A percentile compares a stretch with the other conserved stretches of the same genome.
Conservation (phyloP, 257 asterid species). For the Ophiorrhiza pumila region DNA sequence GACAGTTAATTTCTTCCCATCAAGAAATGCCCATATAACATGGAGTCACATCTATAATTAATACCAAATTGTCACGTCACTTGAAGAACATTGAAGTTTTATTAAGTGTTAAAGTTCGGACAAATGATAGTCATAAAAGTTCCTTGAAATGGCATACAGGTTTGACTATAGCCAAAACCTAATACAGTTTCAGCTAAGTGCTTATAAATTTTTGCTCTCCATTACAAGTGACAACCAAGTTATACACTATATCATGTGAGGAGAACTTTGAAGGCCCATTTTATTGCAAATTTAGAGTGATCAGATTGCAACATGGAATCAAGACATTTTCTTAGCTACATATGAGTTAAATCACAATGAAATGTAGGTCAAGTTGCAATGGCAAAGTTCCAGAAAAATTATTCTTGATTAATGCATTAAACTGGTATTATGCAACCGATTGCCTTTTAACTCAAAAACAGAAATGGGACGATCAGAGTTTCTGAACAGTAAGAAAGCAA, state of each 20-base stretch:
- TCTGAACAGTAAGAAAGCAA: background rate
- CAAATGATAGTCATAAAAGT: background rate
- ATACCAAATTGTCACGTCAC: background rate
- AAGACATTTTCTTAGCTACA: background rate
- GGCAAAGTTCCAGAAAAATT: background rate
- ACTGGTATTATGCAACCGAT: background rate
- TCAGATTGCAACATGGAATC: background rate
- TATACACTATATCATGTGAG: no score
- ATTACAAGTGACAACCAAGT: background rate
- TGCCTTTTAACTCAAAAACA: background rate
- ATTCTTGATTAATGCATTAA: background rate
- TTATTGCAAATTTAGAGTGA: background rate
- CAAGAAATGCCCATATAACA: background rate
- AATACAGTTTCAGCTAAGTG: background rate
- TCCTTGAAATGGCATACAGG: background rate
- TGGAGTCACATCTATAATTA: background rate
- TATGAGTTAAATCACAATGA: background rate
- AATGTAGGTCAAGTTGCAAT: background rate
- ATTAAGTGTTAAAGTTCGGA: constrained; percentile 6
- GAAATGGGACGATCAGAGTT: background rate
- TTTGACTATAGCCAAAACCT: background rate
- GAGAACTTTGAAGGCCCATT: background rate
- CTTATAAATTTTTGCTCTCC: background rate
- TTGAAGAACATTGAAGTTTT: constrained; percentile 3
- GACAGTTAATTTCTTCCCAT: background rate